These are phyloP conservation scores for Spiromastix sp. DNA, from an alignment of 2,329 filamentous ascomycete species.

Conservation along the genomic window DNA sequence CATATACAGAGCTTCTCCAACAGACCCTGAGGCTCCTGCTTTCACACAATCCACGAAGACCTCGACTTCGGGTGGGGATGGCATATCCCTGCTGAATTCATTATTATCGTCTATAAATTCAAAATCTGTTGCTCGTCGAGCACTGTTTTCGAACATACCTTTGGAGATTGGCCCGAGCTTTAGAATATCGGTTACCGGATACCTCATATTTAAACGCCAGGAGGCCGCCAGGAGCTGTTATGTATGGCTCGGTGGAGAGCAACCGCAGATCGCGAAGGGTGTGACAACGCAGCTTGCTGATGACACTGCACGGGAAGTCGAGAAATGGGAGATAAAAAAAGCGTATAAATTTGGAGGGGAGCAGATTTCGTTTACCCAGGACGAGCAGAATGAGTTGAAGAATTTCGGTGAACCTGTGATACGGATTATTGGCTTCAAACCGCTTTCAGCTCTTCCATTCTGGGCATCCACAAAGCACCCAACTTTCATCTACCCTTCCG, in stretches of 20 bases:
- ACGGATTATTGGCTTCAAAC: slow-evolving; percentile 89
- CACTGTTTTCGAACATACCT: slow-evolving; percentile 76
- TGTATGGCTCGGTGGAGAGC: slow-evolving; percentile 80
- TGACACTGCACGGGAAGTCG: slow-evolving; percentile 64
- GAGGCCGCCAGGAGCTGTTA: slow-evolving; percentile 72
- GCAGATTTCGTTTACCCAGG: slow-evolving; percentile 72
- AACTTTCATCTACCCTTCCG: slow-evolving; percentile 87
- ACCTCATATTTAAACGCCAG: slow-evolving; percentile 78
- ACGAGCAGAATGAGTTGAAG: slow-evolving; percentile 69
- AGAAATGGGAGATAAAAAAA: slow-evolving; percentile 74
- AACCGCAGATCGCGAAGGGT: slow-evolving; percentile 65
- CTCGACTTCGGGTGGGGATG: slow-evolving; percentile 59
- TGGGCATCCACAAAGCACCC: slow-evolving; percentile 84
- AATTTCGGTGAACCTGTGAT: slow-evolving; percentile 75
- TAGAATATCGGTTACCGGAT: slow-evolving; percentile 85
- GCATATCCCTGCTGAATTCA: slow-evolving; percentile 66
- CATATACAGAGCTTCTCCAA: slow-evolving; percentile 65
- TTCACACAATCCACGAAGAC: slow-evolving; percentile 38
- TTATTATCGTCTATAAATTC: slow-evolving; percentile 84
- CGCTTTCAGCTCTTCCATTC: slow-evolving; percentile 58
- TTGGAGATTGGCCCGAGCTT: slow-evolving; percentile 79
- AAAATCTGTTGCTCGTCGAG: slow-evolving; percentile 73
- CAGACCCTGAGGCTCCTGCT: slow-evolving; percentile 57
- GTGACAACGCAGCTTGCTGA: slow-evolving; percentile 67
- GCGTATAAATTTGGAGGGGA: slow-evolving; percentile 95